Evolutionary conservation across 805 yeast genomes (phyloP), one percentile per base, ranked within the genome.

Genomic region (Wilhelminamyces savonicus): DNA sequence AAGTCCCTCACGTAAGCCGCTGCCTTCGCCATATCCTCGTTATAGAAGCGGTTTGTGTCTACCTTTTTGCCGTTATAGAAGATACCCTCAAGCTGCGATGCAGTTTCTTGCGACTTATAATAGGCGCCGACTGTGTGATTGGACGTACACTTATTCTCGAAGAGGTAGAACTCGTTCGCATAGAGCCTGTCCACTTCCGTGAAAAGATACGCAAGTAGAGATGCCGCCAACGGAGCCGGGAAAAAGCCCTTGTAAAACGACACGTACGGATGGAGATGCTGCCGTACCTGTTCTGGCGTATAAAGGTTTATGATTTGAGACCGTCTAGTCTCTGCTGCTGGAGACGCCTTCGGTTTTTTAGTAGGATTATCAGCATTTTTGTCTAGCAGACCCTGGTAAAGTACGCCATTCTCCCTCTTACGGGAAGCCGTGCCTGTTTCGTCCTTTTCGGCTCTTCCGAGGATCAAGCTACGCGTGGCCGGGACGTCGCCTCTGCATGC

Each of bases 101-200:
- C 39, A 39, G 36, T 31, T 33, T 34, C 6, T 38, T 33, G 14
- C 35, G 38, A 13, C 47, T 16, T 37, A 54, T 30, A 36, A 24
- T 32, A 44, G 13, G 43, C 32, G 13, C 37, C 50, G 44, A 73
- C 56, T 5, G 56, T 48, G 46, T 78, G 86, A n/a, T 73, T 71
- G 2, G 88, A 74, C 5, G 44, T 47, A 29, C 84, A 81, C 29
- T 62, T 50, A 12, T 78, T 71, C 2, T 80, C 86, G 40, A 80
- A 82, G 7, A 83, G 56, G 34, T 71, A 66, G 46, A 83, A 83
- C 39, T 65, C 58, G 15, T 66, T 62, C 7, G 57, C 49, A 1
- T 39, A 42, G 56, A 76, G 74, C 1, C 39, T 32, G 1, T 56
- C 41, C 4, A 61, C 50, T 21, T 69, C 73, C 1, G 58, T 48